These are phyloP conservation scores for Fusarium verrucosum DNA, from an alignment of 2,329 filamentous ascomycete genomes.

Conservation along the genomic window DNA sequence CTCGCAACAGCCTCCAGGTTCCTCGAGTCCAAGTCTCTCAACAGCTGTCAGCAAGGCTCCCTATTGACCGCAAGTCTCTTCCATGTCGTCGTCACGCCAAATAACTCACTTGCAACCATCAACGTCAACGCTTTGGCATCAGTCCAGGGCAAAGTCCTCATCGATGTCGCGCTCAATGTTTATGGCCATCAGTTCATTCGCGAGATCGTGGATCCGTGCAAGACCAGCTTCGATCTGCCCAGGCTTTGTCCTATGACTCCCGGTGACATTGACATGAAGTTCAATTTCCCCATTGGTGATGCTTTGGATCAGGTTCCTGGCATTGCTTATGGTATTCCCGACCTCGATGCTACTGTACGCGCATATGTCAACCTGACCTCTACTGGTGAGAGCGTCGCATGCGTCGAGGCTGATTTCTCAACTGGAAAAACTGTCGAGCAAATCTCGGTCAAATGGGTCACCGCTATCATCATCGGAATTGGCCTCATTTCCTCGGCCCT, in stretches of 20 bases:
- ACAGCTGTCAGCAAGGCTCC: constrained; percentile 83
- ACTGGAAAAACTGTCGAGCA: constrained; percentile 94
- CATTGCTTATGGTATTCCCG: constrained; percentile 89
- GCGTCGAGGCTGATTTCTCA: constrained; percentile 85
- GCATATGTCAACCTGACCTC: constrained; percentile 79
- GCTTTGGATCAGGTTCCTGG: constrained; percentile 75
- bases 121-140: constrained; percentile 82
- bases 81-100: constrained; percentile 81
- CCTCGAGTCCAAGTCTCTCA: constrained; percentile 84
- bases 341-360: constrained; percentile 85
- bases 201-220: constrained; percentile 78
- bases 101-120: constrained; percentile 76
- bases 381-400: constrained; percentile 73
- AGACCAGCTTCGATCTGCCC: constrained; percentile 61
- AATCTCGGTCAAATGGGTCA: constrained; percentile 86
- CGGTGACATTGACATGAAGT: constrained; percentile 78
- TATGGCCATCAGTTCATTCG: constrained; percentile 81
- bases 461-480: constrained; percentile 85
- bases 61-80: constrained; percentile 89
- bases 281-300: constrained; percentile 69
- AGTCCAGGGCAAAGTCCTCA: constrained; percentile 81
- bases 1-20: constrained; percentile 64
- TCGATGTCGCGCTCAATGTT: constrained; percentile 78
- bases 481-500: constrained; percentile 86
- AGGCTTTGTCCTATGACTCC: constrained; percentile 92